Percentiles rank a stretch among this genome's conserved stretches.
Conservation (phyloP, 2,329 filamentous ascomycete genomes). For the Metarhizium robertsii region DNA sequence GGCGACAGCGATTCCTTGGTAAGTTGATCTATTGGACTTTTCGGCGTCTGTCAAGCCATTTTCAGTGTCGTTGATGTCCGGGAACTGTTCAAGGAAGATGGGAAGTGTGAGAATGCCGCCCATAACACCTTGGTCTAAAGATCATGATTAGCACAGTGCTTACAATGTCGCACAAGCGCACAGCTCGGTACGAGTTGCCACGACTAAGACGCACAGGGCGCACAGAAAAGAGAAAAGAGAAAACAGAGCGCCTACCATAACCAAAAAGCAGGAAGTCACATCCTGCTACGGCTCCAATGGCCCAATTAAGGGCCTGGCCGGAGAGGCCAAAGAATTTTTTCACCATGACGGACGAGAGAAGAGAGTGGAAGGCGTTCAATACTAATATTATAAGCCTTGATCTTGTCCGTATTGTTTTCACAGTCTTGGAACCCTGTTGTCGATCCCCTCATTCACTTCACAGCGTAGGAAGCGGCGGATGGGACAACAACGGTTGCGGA, state of each 20-base stretch:
- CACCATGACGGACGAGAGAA: slow-evolving; percentile 12
- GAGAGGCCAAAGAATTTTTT: slow-evolving; percentile 53
- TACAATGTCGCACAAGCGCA: not conserved
- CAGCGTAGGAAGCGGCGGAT: not conserved
- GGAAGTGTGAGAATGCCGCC: slow-evolving; percentile 62
- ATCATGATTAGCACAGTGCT: not conserved
- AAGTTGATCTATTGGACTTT: slow-evolving; percentile 35
- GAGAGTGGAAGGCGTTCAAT: not conserved
- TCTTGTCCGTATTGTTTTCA: not conserved
- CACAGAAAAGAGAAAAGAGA: not conserved
- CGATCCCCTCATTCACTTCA: not conserved
- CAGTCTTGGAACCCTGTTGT: not conserved
- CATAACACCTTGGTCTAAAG: slow-evolving; percentile 64
- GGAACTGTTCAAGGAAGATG: slow-evolving; percentile 49
- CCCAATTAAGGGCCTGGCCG: slow-evolving; percentile 56
- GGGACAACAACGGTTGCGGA: not conserved
- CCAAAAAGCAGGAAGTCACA: slow-evolving; percentile 59
- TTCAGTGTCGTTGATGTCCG: slow-evolving; percentile 37
- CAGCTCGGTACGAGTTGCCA: not conserved
- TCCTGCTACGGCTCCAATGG: slow-evolving; percentile 62
- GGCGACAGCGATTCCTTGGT: slow-evolving; percentile 45
- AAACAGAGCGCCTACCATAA: slow-evolving; percentile 31
- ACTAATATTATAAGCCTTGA: not conserved
- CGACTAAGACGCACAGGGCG: not conserved
- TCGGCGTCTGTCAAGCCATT: slow-evolving; percentile 24